Evolutionary conservation across 164 flowering plant species (phyloP), one percentile per base, ranked within the genome.

Genomic region (Malania oleifera): DNA sequence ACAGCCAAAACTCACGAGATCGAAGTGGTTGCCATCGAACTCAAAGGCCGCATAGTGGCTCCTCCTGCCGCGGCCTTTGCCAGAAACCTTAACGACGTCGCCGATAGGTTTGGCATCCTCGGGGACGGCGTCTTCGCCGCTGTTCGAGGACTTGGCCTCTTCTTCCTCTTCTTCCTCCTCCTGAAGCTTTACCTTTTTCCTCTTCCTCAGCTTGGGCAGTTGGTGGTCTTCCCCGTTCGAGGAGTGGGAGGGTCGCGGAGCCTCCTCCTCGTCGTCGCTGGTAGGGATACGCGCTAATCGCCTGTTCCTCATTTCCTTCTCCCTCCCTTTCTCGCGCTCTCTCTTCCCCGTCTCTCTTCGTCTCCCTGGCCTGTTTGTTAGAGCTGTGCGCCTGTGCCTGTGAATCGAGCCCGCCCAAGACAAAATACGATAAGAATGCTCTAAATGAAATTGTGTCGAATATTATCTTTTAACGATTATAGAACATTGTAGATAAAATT

Each of bases 31-130:
- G 1, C 89, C 91, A 40, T 84, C 91, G 54, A 52, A 81, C 65
- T 86, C 93, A 34, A 86, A 91, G 4, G 87, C 70, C 18, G 53
- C 31, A 62, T 65, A 91, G 38, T 86, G 88, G 39, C 34, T 74
- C 70, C 69, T 72, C 74, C 65, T 60, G 11, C 63, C 59, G 47
- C 64, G 75, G 1, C 98, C 96, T 57, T 77, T 86, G 0, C 89
- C 91, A 1, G 88, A 56, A 34, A 77, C 69, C 77, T 69, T 79
- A 62, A 83, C 55, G 12, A 63, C 61, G 5, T 83, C 85, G 1
- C 96, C 98, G 18, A 91, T 37, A 20, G 96, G 96, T 65, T 77
- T 80, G 17, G 90, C 82, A 40, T 77, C 87, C 58, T 72, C 87
- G 46, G 13, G 65, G 22, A 35, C 56, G 10, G 29, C 56, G 56